A percentile compares a stretch with the other conserved stretches of the same genome.
phyloP scores from a whole-genome alignment of 2,329 filamentous ascomycete genomes.

The Pestalotiopsis fici region DNA sequence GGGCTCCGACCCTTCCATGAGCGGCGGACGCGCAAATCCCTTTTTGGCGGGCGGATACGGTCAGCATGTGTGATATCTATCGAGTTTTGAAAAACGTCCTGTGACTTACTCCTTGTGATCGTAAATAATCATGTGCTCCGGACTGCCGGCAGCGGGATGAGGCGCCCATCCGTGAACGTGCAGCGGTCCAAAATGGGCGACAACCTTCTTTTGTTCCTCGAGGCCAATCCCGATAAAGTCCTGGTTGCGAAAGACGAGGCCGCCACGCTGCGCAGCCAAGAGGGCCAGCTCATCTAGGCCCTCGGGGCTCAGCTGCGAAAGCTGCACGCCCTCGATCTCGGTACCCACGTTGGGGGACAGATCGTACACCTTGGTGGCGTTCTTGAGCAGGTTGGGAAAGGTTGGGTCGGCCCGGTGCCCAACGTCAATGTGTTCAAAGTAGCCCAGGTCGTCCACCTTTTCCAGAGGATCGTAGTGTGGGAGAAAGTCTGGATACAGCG shows the following conservation, averaged over 20 bases:
- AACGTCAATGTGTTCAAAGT: conserved; percentile 13
- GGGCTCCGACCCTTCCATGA: conserved; percentile 22
- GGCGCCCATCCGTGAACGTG: conserved; percentile 19
- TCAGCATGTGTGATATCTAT: not conserved
- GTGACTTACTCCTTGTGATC: conserved; percentile 18
- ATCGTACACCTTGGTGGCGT: conserved; percentile 9
- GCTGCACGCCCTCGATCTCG: conserved; percentile 17
- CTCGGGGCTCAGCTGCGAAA: conserved; percentile 13
- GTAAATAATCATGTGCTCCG: conserved; percentile 23
- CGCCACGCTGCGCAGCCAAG: conserved; percentile 19
- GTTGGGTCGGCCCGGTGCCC: conserved; percentile 3
- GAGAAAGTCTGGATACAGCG: conserved; percentile 18
- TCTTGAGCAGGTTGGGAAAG: not conserved
- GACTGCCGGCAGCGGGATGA: conserved; percentile 18
- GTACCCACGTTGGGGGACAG: conserved; percentile 15
- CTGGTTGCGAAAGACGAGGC: conserved; percentile 19
- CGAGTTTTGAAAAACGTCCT: not conserved
- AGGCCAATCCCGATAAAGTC: conserved; percentile 24
- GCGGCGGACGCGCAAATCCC: conserved; percentile 16
- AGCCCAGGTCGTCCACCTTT: conserved; percentile 17
- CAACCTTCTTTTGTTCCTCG: conserved; percentile 22
- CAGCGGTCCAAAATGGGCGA: conserved; percentile 19
- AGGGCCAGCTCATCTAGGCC: conserved; percentile 22
- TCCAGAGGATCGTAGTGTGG: conserved; percentile 20
- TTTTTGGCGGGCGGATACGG: not conserved